Conservation (phyloP, 495 filamentous ascomycete species). For the Penicillium parvum region DNA sequence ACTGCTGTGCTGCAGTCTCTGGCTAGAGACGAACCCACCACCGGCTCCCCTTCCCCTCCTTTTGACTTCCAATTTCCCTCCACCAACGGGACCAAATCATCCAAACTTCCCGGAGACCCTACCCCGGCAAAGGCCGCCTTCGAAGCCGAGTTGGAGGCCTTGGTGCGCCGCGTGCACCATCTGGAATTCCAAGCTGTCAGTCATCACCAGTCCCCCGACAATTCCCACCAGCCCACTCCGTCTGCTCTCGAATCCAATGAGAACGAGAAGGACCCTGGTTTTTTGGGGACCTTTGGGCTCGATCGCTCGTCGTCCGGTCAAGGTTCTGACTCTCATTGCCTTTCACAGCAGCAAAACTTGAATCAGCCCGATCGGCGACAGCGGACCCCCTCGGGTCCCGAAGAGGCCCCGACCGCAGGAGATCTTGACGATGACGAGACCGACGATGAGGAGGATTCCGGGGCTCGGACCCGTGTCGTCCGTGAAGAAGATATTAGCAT, state of each 20-base stretch:
- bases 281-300: constrained; percentile 39
- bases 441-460: constrained; percentile 39
- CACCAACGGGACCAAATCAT: constrained; percentile 39
- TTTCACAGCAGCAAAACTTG: constrained; percentile 38
- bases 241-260: constrained; percentile 49
- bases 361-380: constrained; percentile 28
- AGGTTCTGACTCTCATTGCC: constrained; percentile 39
- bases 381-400: constrained; percentile 20
- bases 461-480: constrained; percentile 40
- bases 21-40: constrained; percentile 44
- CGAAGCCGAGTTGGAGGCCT: constrained; percentile 65
- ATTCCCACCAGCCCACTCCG: constrained; percentile 52
- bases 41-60: constrained; percentile 37
- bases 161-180: constrained; percentile 62
- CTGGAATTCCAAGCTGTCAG: constrained; percentile 63
- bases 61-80: constrained; percentile 37
- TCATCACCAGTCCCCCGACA: constrained; percentile 57
- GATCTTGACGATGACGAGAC: constrained; percentile 40
- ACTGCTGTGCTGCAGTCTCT: constrained; percentile 60
- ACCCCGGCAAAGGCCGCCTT: constrained; percentile 61
- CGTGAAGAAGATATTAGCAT: constrained; percentile 68
- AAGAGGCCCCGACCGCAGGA: constrained; percentile 26
- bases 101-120: constrained; percentile 61
- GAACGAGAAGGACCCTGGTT: constrained; percentile 35
- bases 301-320: constrained; percentile 36